Evolutionary conservation across 2,329 filamentous ascomycete genomes (phyloP), one percentile per base, ranked within the genome.

Genomic region (Coniochaeta prunicola): DNA sequence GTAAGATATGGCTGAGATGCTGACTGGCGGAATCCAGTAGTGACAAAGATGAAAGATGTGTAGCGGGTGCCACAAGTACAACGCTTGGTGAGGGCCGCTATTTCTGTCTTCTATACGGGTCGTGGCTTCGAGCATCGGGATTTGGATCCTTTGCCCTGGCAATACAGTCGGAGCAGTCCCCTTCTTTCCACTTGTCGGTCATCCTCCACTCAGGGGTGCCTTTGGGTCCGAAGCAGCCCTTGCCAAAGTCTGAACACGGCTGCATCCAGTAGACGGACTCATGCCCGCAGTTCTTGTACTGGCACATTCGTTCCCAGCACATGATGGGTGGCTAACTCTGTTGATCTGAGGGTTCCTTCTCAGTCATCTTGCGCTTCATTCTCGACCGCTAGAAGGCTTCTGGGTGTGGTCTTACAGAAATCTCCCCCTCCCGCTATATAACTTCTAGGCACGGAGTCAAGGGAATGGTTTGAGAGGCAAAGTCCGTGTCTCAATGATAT

Each of bases 191-290:
- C 26, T 30, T 42, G 30, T 56, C 54, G 54, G 21, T 21, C 33
- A 17, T 56, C 36, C 21, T 28, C 33, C 54, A 28, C 17, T 38
- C 31, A 19, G 45, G 45, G 9, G 45, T 50, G 36, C 54, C 54
- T 31, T 42, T 42, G 5, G 66, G 62, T 12, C 66, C 67, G 58
- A 65, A 60, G 58, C 66, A 69, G 12, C 59, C 61, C 33, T 53
- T 54, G 15, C 66, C 66, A 36, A 69, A 64, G 45, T 63, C 53
- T 55, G 55, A 19, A 59, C 67, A 68, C 54, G 64, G 64, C 58
- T 67, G 62, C 57, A 67, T 64, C 50, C 61, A 62, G 56, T 61
- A 61, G 59, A 69, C 66, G 58, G 60, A 59, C 33, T 64, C 62
- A 58, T 68, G 66, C 28, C 62, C 63, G 60, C 67, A 68, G 19